Evolutionary conservation across 108 stramenopile genomes (phyloP), one percentile per base, ranked within the genome.

Genomic region (Nitzschia sp.): DNA sequence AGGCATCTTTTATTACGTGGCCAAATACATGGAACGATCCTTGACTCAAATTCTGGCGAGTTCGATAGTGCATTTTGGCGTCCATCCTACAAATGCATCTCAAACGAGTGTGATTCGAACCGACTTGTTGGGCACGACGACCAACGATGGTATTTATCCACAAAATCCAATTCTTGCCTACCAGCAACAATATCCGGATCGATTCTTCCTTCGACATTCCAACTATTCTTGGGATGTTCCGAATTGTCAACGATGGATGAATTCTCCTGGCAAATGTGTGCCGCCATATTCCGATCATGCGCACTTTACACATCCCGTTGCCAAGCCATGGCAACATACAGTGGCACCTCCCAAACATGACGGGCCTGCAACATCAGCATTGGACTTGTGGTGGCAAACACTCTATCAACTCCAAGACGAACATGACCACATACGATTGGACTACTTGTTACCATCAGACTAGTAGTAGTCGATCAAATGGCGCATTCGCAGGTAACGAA

Each of bases 261-360:
- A 32, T 18, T 29, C 26, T 57, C 13, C 56, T 8, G 56, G 4
- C 5, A 28, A 28, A 32, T 57, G 56, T 57, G 11, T 57, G 15
- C 56, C 56, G 5, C 56, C 56, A 3, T 57, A 57, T 30, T 57
- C 56, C 15, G 56, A 57, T 32, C 56, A 57, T 57, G 56, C 56
- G 5, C 56, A 57, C 31, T 57, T 57, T 30, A 57, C 56, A 5
- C 56, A 57, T 30, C 56, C 56, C 21, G 5, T 57, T 8, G 26
- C 56, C 28, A 57, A 57, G 21, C 56, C 56, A 5, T 57, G 56
- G 56, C 56, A 57, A 30, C 19, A 51, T 8, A 4, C 49, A 8
- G 19, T 19, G 4, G 6, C 56, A 32, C 56, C 18, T 21, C 56
- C 27, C 15, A 25, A 30, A 28, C 30, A 57, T 53, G 4, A 51